phyloP scores from a whole-genome alignment of 2,329 filamentous ascomycete species.

The Pseudogymnoascus sp. region DNA sequence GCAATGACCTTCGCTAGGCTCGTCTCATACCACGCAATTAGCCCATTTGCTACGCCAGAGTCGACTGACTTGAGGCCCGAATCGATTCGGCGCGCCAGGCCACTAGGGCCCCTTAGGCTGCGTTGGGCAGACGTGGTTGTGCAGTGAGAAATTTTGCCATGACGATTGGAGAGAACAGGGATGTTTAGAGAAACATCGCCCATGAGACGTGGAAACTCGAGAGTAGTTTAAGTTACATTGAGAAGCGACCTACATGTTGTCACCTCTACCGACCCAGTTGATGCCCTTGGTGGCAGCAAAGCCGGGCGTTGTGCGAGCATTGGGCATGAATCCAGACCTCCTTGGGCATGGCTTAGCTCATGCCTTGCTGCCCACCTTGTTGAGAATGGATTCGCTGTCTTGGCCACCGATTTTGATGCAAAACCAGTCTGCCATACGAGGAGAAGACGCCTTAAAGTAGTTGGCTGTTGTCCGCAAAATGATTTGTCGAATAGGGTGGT shows the following conservation, averaged over 20 bases:
- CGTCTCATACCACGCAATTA: neutral
- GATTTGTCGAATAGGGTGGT: slow-evolving; percentile 36
- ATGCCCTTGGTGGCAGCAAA: slow-evolving; percentile 1
- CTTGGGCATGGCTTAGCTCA: slow-evolving; percentile 6
- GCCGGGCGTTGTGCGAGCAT: slow-evolving; percentile 1
- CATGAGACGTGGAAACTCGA: neutral
- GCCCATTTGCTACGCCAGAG: slow-evolving; percentile 2
- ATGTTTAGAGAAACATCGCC: neutral
- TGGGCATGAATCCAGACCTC: slow-evolving; percentile 7
- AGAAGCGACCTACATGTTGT: neutral
- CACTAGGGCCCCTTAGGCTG: slow-evolving; percentile 3
- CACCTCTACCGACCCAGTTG: neutral
- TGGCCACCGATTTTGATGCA: neutral
- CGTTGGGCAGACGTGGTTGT: slow-evolving; percentile 7
- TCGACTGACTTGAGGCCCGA: slow-evolving; percentile 5
- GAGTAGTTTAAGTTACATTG: slow-evolving; percentile 4
- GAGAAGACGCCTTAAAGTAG: slow-evolving; percentile 2
- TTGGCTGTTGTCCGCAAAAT: neutral
- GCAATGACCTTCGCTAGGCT: slow-evolving; percentile 2
- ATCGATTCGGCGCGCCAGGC: neutral
- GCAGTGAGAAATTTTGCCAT: neutral
- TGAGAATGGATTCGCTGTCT: neutral
- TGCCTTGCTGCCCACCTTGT: slow-evolving; percentile 6
- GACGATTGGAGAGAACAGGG: neutral
- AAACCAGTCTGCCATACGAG: neutral